phyloP scores from a whole-genome alignment of 208 protist genomes.

The Crithidia acanthocephali region DNA sequence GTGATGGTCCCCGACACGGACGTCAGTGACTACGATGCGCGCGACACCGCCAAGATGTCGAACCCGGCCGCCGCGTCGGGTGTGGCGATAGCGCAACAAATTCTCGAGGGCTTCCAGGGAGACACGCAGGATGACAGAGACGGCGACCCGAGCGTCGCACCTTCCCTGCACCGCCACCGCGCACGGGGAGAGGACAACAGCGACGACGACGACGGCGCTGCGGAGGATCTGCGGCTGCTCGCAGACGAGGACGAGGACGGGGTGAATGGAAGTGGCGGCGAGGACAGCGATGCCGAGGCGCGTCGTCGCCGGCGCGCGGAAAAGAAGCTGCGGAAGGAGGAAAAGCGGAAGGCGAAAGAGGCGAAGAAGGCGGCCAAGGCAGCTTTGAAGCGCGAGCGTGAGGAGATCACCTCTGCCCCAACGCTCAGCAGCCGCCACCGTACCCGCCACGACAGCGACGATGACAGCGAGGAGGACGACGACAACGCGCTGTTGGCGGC shows the following conservation, averaged over 20 bases:
- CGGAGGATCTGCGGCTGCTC: constrained; percentile 2
- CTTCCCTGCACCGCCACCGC: not conserved
- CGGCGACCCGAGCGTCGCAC: not conserved
- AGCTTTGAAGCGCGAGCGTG: constrained; percentile 27
- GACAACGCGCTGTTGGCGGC: constrained; percentile 21
- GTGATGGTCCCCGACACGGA: constrained; percentile 52
- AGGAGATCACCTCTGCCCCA: constrained; percentile 20
- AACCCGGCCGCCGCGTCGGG: constrained; percentile 60
- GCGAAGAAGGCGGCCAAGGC: constrained; percentile 25
- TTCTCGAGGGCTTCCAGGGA: constrained; percentile 40
- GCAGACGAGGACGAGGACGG: not conserved
- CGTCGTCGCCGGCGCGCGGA: constrained; percentile 27
- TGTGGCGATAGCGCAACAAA: constrained; percentile 56
- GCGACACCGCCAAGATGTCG: constrained; percentile 45
- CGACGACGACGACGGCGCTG: not conserved
- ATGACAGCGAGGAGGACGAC: constrained; percentile 2
- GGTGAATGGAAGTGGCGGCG: not conserved
- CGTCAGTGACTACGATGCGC: constrained; percentile 63
- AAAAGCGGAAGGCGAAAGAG: constrained; percentile 25
- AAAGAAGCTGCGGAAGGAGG: constrained; percentile 22
- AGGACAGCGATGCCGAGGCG: not conserved
- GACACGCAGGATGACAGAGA: constrained; percentile 1
- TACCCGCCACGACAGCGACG: not conserved
- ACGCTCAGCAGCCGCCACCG: not conserved
- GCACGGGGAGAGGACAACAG: not conserved